Percentiles rank a stretch among this genome's conserved stretches.
Conservation (phyloP, 331 rosid species). For the Stylosanthes scabra region DNA sequence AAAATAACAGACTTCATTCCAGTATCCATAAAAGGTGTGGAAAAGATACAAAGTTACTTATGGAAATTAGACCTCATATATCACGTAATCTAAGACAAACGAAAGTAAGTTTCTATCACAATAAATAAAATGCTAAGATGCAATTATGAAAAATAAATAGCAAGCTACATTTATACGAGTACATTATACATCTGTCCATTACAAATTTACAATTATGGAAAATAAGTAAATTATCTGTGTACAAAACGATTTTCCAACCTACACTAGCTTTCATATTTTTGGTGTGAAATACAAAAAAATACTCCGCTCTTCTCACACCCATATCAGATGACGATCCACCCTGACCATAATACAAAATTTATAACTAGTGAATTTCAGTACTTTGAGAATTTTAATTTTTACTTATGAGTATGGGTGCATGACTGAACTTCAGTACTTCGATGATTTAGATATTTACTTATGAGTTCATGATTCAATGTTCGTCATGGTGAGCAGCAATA, state of each 20-base stretch:
- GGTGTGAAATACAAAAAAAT: too few species aligned
- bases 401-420: background rate
- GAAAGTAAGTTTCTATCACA: background rate
- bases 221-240: background rate
- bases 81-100: background rate
- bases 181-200: constrained; percentile 11
- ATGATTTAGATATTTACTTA: too few species aligned
- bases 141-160: background rate
- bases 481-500: too few species aligned
- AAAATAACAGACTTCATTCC: constrained; percentile 7
- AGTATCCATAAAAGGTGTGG: background rate
- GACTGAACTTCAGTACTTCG: background rate
- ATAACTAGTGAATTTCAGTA: too few species aligned
- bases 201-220: background rate
- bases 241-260: too few species aligned
- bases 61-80: background rate
- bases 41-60: constrained; percentile 9
- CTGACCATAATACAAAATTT: too few species aligned
- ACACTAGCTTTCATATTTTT: too few species aligned
- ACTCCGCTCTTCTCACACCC: too few species aligned
- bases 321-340: background rate
- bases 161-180: background rate
- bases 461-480: too few species aligned
- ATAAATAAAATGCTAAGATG: background rate
- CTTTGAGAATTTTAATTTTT: background rate